Evolutionary conservation across 139 green algal species (phyloP).

Genomic region (Haematococcus sp.): DNA sequence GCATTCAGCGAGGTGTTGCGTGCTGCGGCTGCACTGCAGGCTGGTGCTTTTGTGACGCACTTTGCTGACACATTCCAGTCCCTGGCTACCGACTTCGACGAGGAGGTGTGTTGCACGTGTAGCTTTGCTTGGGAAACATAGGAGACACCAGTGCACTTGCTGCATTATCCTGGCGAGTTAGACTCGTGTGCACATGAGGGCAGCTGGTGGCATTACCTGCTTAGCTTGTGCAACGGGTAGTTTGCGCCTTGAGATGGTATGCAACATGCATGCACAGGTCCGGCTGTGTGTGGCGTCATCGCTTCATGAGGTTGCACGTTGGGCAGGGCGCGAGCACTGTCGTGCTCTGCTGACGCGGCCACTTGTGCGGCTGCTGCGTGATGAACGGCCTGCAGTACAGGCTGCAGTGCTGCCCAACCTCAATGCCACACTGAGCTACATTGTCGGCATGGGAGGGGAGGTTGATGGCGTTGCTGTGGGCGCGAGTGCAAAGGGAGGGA

Average conservation of each 20-base stretch:
- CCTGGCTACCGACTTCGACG: slow-evolving; percentile 33
- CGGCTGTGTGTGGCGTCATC: slow-evolving; percentile 23
- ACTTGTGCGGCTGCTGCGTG: slow-evolving; percentile 46
- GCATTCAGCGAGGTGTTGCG: slow-evolving; percentile 18
- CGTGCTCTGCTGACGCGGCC: slow-evolving; percentile 46
- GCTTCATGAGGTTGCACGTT: slow-evolving; percentile 36
- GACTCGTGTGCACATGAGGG: too few relatives aligned
- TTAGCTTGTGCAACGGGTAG: too few relatives aligned
- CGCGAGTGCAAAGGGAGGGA: slow-evolving; percentile 7
- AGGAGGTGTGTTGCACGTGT: slow-evolving; percentile 33
- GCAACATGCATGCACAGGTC: neutral
- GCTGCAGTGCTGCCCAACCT: slow-evolving; percentile 33
- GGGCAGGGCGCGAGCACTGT: slow-evolving; percentile 35
- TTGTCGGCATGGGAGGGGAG: neutral
- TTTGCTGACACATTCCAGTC: slow-evolving; percentile 47
- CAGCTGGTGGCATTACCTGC: too few relatives aligned
- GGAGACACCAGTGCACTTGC: too few relatives aligned
- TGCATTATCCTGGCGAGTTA: too few relatives aligned
- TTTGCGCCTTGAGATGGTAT: too few relatives aligned
- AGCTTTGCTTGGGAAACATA: too few relatives aligned
- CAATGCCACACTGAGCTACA: slow-evolving; percentile 15
- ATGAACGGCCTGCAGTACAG: slow-evolving; percentile 41
- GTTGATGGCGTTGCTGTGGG: neutral
- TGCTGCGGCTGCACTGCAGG: slow-evolving; percentile 9
- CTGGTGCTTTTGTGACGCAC: slow-evolving; percentile 33